phyloP scores from a whole-genome alignment of 352 stramenopile species.

The Globisporangium paroecandrum region DNA sequence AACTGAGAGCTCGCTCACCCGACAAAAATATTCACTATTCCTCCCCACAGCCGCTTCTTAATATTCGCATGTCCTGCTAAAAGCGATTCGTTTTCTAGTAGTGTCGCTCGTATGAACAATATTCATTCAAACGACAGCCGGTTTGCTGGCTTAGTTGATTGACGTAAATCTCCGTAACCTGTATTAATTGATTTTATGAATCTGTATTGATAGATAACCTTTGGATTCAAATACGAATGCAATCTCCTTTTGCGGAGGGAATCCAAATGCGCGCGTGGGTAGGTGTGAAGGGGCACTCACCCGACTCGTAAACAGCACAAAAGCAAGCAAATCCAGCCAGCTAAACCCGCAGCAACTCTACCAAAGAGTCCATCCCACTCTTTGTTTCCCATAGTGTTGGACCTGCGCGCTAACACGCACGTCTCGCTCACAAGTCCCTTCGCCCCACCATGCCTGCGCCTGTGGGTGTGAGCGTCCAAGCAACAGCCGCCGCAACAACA shows the following conservation, averaged over 20 bases:
- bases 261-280: neutral
- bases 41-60: neutral
- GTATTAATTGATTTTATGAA: neutral
- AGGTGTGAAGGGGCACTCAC: neutral
- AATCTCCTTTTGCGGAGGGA: neutral
- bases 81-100: no score
- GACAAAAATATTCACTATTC: neutral
- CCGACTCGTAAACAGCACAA: neutral
- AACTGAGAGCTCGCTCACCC: neutral
- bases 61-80: neutral
- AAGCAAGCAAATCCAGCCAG: neutral
- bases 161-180: neutral
- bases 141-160: neutral
- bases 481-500: neutral
- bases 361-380: neutral
- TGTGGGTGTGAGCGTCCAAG: neutral
- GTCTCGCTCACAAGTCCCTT: neutral
- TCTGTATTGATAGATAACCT: neutral
- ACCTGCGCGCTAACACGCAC: neutral
- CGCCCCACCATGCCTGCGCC: neutral
- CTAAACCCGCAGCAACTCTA: neutral
- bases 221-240: neutral
- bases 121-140: neutral
- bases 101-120: no score
- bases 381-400: constrained; percentile 2